Base-by-base conservation (phyloP, 805 yeast genomes). In the Barnettozyma siamensis region DNA sequence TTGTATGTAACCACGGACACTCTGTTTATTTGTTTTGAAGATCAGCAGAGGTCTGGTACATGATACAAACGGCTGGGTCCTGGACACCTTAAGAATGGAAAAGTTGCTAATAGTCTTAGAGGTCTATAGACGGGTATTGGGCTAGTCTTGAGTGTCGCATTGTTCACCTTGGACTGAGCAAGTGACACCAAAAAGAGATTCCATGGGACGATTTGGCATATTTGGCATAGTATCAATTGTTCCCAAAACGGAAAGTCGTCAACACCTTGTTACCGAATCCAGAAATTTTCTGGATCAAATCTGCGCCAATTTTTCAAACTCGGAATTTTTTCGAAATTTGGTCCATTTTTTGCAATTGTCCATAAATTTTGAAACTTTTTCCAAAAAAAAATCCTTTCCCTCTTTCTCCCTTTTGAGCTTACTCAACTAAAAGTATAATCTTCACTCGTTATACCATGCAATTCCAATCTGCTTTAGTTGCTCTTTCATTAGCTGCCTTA, bases 401-500 rank as follows among this genome's bases (percentile, higher is more conserved):
- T 12, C 19, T 23, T 18, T 11, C 21, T 18, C n/a, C 17, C 21
- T 23, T 17, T 9, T 16, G 23, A 17, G 26, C 26, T 29, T 15
- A 18, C 16, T 36, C 30, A 19, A 21, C 21, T n/a, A 18, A 36
- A 21, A n/a, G 17, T 30, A 21, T 8, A 9, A 23, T 7, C 20
- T 29, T 37, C 26, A 10, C 10, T 31, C 33, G 21, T 17, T 29
- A 19, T 11, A 31, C 26, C 46, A 78, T 79, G 83, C 82, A 75
- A 69, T 65, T 75, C 66, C 76, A 70, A 65, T 64, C 74, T 47
- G 55, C 73, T 57, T 56, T 75, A 50, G 65, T 71, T 47, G 57
- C 69, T 50, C 68, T 73, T 52, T 72, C 80, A 54, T 48, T 75
- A 37, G 70, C 74, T 51, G 74, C 75, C 46, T 51, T 72, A 45